Evolutionary conservation across 345 rosid species (phyloP), one percentile per base, ranked within the genome.

Genomic region (Boechera stricta): DNA sequence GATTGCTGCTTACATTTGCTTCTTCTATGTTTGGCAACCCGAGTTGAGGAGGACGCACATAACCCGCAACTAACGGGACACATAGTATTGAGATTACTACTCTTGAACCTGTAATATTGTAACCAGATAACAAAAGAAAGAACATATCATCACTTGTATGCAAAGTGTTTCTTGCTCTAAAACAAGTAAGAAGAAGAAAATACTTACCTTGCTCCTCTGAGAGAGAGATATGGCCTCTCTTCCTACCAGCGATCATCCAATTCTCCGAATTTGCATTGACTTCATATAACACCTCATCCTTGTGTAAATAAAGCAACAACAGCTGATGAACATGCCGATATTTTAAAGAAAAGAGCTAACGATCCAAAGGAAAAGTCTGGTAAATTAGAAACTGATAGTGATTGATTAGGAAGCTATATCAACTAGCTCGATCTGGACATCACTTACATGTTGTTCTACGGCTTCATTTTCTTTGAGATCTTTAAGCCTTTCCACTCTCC

Each of bases 221-320:
- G 28, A 95, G 91, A 48, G 89, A 85, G 71, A 88, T 84, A 66
- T 89, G 84, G 55, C 99, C 99, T 75, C 96, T 87, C 82, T 92
- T 95, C 84, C 98, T 86, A 62, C 99, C 99, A 41, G 99, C 97
- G 70, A 92, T 88, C 99, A 95, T 95, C 99, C 99, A 95, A 72
- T 83, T 91, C 67, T 84, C 84, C 4, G 89, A 79, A 77, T 87
- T 86, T 59, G 93, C 97, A 81, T 79, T 81, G 38, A 95, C 91
- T 86, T 95, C 98, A 62, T 87, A 95, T 15, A 92, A 57, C 77
- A 95, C 85, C 82, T 91, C 98, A 64, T 85, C 94, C 94, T 95
- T 86, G 64, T 47, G 76, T 64, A 32, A 64, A 69, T 32, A 79
- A 53, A 63, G 24, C 18, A 51, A 67, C 2, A 36, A 52, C 18